Percentiles rank a stretch among this genome's conserved stretches.
Evolutionary conservation across 2,329 filamentous ascomycete genomes (phyloP).

Genomic region (Aspergillus novofumigatus): DNA sequence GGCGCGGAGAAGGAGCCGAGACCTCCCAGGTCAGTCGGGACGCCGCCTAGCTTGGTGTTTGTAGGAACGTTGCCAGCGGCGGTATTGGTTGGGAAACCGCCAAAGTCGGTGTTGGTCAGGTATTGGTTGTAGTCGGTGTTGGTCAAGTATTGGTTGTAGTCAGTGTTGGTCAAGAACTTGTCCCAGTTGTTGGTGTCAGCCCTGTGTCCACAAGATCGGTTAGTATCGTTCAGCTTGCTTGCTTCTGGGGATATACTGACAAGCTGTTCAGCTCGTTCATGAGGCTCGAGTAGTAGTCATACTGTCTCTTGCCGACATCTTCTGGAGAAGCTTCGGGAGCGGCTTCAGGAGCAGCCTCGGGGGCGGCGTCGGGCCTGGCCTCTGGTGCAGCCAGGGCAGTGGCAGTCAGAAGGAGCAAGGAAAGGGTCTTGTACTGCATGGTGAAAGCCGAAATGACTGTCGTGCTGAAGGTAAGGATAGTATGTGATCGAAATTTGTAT

Average conservation of each 20-base stretch:
- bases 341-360: neutral
- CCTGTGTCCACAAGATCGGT: neutral
- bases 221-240: neutral
- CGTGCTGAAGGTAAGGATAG: neutral
- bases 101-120: neutral
- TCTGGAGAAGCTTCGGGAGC: neutral
- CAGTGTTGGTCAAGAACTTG: neutral
- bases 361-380: neutral
- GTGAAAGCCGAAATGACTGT: neutral
- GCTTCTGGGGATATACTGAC: neutral
- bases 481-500: neutral
- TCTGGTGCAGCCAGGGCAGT: slow-evolving; percentile 15
- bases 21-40: neutral
- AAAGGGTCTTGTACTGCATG: slow-evolving; percentile 24
- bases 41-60: neutral
- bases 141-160: neutral
- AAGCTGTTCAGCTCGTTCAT: slow-evolving; percentile 1
- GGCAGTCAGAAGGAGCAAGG: slow-evolving; percentile 19
- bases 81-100: slow-evolving; percentile 1
- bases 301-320: slow-evolving; percentile 6
- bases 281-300: slow-evolving; percentile 1
- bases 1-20: neutral
- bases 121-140: neutral
- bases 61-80: neutral
- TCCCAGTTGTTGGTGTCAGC: neutral